phyloP scores from a whole-genome alignment of 441 rosid species.

The Syzygium syzygioides region DNA sequence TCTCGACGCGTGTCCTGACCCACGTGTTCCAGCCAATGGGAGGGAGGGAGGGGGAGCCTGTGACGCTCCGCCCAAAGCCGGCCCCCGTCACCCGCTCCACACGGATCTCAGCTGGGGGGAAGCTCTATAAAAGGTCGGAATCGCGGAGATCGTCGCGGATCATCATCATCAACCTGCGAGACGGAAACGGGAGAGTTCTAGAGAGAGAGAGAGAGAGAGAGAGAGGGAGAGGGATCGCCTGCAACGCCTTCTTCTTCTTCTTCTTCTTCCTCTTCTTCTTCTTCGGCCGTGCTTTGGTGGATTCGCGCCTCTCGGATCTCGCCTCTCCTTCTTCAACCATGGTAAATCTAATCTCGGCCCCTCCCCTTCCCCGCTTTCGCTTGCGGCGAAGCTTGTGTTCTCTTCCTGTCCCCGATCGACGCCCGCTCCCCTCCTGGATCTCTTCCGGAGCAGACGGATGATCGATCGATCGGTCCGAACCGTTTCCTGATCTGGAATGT shows the following conservation, averaged over 20 bases:
- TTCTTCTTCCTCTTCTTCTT: background rate
- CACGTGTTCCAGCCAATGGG: background rate
- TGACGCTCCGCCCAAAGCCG: background rate
- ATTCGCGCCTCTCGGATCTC: constrained; percentile 16
- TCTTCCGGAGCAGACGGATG: background rate
- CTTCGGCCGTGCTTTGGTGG: constrained; percentile 1
- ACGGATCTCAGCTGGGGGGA: background rate
- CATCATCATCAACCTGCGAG: background rate
- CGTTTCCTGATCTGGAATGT: background rate
- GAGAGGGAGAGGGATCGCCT: background rate
- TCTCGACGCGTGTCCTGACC: background rate
- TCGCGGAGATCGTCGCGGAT: background rate
- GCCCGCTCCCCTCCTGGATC: background rate
- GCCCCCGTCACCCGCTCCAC: background rate
- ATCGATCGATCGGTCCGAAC: background rate
- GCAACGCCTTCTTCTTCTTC: background rate
- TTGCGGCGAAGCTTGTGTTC: background rate
- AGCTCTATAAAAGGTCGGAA: background rate
- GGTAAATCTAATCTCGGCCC: constrained; percentile 20
- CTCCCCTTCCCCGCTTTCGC: background rate
- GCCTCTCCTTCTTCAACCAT: constrained; percentile 7
- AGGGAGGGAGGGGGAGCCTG: background rate
- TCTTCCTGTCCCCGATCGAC: background rate
- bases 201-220: background rate
- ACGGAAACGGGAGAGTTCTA: background rate